Conservation (phyloP, 148 eudicot species). For the Rhododendron mucronatum region DNA sequence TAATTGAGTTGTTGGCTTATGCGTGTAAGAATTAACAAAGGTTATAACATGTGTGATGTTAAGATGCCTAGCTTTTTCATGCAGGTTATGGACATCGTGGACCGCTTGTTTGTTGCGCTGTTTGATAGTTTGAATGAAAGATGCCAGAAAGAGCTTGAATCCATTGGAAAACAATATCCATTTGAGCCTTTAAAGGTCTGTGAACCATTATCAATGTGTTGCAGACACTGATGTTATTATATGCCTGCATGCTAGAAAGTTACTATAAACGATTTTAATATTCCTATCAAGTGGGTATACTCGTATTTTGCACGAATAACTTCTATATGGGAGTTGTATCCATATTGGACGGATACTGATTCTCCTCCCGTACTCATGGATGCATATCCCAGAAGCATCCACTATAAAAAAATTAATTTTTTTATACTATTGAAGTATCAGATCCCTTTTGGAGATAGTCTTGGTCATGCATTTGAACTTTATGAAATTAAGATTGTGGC, state of each 20-base stretch:
- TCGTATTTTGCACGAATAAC: neutral
- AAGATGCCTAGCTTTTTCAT: slow-evolving; percentile 8
- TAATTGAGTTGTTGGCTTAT: slow-evolving; percentile 20
- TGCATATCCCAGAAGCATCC: neutral
- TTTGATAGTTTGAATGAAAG: slow-evolving; percentile 70
- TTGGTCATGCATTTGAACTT: neutral
- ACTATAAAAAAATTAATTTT: no score
- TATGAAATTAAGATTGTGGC: no score
- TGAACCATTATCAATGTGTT: neutral
- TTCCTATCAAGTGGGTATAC: neutral
- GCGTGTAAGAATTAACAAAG: neutral
- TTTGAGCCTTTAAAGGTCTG: slow-evolving; percentile 71
- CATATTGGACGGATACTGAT: neutral
- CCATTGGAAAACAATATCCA: slow-evolving; percentile 69
- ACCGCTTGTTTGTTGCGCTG: slow-evolving; percentile 64
- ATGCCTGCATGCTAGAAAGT: neutral
- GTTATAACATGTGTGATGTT: neutral
- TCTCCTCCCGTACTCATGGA: neutral
- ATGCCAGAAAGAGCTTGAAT: slow-evolving; percentile 66
- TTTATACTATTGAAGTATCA: neutral
- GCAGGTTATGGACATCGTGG: slow-evolving; percentile 95
- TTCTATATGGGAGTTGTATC: neutral
- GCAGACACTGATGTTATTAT: neutral
- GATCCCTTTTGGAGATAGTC: neutral
- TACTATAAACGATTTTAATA: neutral